Evolutionary conservation across 768 basidiomycete species (phyloP).

Genomic region (Amanita fuliginea): DNA sequence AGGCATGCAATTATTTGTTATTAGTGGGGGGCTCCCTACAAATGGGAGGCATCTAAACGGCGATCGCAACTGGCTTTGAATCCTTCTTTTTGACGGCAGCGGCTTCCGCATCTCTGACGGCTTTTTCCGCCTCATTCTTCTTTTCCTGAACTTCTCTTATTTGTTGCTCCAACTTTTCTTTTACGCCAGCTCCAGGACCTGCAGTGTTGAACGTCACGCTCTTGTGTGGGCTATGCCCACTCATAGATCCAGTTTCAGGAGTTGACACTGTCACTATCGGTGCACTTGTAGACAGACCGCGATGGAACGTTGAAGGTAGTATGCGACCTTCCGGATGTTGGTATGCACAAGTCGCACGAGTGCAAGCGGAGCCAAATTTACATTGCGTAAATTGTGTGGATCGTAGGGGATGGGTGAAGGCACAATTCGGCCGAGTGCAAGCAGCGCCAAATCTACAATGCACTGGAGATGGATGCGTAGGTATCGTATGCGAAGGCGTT

Average conservation of each 20-base stretch:
- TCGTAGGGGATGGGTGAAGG: slow-evolving; percentile 56
- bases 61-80: slow-evolving; percentile 35
- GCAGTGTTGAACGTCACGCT: slow-evolving; percentile 62
- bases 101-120: slow-evolving; percentile 53
- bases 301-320: slow-evolving; percentile 70
- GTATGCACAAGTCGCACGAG: slow-evolving; percentile 78
- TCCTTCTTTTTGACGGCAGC: slow-evolving; percentile 52
- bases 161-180: slow-evolving; percentile 31
- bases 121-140: slow-evolving; percentile 51
- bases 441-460: slow-evolving; percentile 61
- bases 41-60: slow-evolving; percentile 19
- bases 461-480: slow-evolving; percentile 21
- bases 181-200: slow-evolving; percentile 25
- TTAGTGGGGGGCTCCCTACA: neutral
- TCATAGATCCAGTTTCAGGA: slow-evolving; percentile 59
- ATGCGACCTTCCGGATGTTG: slow-evolving; percentile 85
- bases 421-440: slow-evolving; percentile 60
- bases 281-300: slow-evolving; percentile 51
- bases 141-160: slow-evolving; percentile 59
- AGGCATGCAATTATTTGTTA: neutral
- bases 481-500: slow-evolving; percentile 18
- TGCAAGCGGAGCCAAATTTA: slow-evolving; percentile 79
- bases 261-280: slow-evolving; percentile 51
- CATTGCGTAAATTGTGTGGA: slow-evolving; percentile 36
- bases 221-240: slow-evolving; percentile 51